Evolutionary conservation across 176 grass and related monocot genomes (phyloP).

Genomic region (Oryza glumipatula): DNA sequence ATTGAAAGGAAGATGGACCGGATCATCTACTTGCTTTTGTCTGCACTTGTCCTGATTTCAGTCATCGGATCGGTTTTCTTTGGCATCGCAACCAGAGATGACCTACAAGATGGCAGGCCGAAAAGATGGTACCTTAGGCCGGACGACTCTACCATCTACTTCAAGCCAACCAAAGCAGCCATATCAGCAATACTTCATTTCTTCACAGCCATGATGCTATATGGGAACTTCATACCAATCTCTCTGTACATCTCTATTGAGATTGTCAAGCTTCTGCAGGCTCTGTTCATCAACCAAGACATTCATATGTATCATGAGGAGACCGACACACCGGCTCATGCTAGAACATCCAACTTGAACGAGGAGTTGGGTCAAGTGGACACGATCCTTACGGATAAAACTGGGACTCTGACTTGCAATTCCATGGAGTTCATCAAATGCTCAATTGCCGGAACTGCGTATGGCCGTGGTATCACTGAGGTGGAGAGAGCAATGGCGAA

Average conservation of each 20-base stretch:
- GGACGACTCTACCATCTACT: slow-evolving; percentile 55
- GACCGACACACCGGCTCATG: slow-evolving; percentile 70
- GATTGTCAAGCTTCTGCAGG: slow-evolving; percentile 87
- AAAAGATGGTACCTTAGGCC: slow-evolving; percentile 92
- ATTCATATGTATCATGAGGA: slow-evolving; percentile 87
- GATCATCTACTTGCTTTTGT: slow-evolving; percentile 77
- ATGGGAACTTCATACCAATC: slow-evolving; percentile 90
- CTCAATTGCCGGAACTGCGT: slow-evolving; percentile 76
- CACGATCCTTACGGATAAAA: slow-evolving; percentile 92
- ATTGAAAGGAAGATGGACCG: slow-evolving; percentile 83
- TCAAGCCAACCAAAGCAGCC: slow-evolving; percentile 42
- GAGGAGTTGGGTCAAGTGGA: slow-evolving; percentile 93
- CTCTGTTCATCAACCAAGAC: slow-evolving; percentile 80
- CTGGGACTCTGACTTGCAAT: slow-evolving; percentile 90
- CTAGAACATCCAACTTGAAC: slow-evolving; percentile 89
- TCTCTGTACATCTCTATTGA: slow-evolving; percentile 96
- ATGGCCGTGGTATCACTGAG: slow-evolving; percentile 74
- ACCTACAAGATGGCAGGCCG: slow-evolving; percentile 48
- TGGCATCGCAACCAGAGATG: slow-evolving; percentile 60
- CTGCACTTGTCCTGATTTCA: slow-evolving; percentile 61
- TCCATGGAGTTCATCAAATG: slow-evolving; percentile 99
- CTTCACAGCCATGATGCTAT: slow-evolving; percentile 86
- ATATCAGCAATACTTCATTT: slow-evolving; percentile 62
- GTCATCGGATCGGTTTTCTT: slow-evolving; percentile 71
- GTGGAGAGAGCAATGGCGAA: slow-evolving; percentile 79